These are phyloP conservation scores for Plenodomus tracheiphilus DNA, from an alignment of 2,329 filamentous ascomycete genomes.

Conservation along the genomic window DNA sequence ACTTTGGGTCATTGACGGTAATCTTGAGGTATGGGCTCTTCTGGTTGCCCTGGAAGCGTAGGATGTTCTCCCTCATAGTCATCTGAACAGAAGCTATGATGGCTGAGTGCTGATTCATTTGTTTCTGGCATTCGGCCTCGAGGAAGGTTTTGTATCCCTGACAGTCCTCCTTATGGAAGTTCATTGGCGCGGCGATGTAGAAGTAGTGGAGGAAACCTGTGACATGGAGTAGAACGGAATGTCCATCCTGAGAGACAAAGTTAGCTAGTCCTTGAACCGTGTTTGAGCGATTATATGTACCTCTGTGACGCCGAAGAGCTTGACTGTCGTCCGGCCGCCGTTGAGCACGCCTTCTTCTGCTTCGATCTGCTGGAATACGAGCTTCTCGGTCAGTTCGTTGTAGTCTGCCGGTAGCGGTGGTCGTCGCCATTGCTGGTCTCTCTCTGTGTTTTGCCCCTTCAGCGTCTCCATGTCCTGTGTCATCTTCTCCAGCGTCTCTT, in stretches of 20 bases:
- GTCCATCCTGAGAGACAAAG: slow-evolving; percentile 58
- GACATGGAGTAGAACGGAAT: slow-evolving; percentile 93
- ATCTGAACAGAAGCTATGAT: slow-evolving; percentile 81
- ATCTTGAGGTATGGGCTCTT: slow-evolving; percentile 93
- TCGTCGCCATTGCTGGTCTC: slow-evolving; percentile 87
- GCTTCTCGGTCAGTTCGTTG: slow-evolving; percentile 64
- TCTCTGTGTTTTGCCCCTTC: slow-evolving; percentile 86
- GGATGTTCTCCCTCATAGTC: slow-evolving; percentile 86
- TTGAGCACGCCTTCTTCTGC: slow-evolving; percentile 83
- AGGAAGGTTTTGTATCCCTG: slow-evolving; percentile 77
- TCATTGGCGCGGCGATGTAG: slow-evolving; percentile 84
- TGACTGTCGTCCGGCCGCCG: slow-evolving; percentile 77
- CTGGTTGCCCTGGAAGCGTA: slow-evolving; percentile 90
- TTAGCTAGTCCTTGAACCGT: slow-evolving; percentile 12
- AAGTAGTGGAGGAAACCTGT: slow-evolving; percentile 96
- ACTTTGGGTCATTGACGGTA: slow-evolving; percentile 86
- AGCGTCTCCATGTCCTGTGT: slow-evolving; percentile 88
- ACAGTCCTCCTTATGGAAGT: slow-evolving; percentile 79
- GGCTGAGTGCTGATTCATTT: slow-evolving; percentile 61
- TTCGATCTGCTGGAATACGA: slow-evolving; percentile 97
- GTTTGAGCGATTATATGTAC: slow-evolving; percentile 44
- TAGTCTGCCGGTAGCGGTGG: slow-evolving; percentile 62
- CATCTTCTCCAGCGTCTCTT: slow-evolving; percentile 94
- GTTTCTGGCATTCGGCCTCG: slow-evolving; percentile 70
- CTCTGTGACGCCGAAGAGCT: slow-evolving; percentile 91